Percentiles rank a stretch among this genome's conserved stretches.
phyloP scores from a whole-genome alignment of 768 basidiomycete genomes.

The Tricholoma bakamatsutake region DNA sequence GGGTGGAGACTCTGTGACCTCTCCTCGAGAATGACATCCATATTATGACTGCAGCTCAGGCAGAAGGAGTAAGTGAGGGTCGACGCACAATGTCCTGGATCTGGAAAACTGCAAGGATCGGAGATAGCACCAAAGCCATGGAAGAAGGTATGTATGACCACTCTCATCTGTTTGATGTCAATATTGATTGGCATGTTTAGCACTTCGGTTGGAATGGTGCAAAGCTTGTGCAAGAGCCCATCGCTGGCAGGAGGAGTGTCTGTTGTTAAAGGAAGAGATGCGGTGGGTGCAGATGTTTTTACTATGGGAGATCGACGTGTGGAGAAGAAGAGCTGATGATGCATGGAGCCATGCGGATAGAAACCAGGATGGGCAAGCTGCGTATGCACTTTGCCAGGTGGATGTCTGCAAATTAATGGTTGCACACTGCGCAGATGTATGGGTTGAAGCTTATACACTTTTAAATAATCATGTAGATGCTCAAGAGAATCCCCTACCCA shows the following conservation, averaged over 20 bases:
- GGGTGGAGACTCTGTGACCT: no score
- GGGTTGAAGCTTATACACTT: background rate
- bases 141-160: background rate
- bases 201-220: background rate
- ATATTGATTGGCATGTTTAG: background rate
- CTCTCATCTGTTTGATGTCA: background rate
- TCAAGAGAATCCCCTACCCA: background rate
- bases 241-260: conserved; percentile 5
- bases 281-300: background rate
- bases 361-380: background rate
- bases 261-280: conserved; percentile 5
- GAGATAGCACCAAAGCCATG: background rate
- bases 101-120: no score
- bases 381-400: conserved; percentile 1
- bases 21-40: background rate
- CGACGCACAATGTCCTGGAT: no score
- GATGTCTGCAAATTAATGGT: background rate
- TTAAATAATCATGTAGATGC: background rate
- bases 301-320: background rate
- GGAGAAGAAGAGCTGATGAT: background rate
- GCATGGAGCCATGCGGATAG: background rate
- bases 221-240: background rate
- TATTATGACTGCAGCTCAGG: background rate
- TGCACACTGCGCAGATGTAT: background rate
- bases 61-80: no score